These are phyloP conservation scores for Clohesyomyces aquaticus DNA, from an alignment of 495 filamentous ascomycete genomes.

Conservation along the genomic window DNA sequence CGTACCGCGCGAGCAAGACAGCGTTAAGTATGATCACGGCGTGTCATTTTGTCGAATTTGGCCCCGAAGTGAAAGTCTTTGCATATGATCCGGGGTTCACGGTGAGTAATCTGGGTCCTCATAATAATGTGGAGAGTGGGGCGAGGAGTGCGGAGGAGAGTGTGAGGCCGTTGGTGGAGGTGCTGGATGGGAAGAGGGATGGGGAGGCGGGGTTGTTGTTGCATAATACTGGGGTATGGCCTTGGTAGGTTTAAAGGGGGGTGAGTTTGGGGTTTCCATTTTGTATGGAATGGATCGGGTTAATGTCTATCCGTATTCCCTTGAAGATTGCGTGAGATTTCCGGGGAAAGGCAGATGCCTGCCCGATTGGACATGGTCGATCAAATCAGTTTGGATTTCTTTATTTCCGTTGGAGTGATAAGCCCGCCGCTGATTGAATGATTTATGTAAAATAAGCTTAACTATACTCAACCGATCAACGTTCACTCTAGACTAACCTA, in stretches of 20 bases:
- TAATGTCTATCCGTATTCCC: no score
- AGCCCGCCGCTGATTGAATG: no score
- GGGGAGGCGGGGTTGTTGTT: slow-evolving; percentile 47
- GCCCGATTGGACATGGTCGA: no score
- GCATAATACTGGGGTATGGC: slow-evolving; percentile 35
- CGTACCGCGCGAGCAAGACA: slow-evolving; percentile 43
- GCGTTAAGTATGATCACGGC: slow-evolving; percentile 43
- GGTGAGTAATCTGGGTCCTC: slow-evolving; percentile 45
- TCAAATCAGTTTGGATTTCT: no score
- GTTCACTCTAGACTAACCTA: no score
- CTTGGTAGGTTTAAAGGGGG: slow-evolving; percentile 20
- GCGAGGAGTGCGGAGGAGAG: slow-evolving; percentile 37
- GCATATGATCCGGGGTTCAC: slow-evolving; percentile 42
- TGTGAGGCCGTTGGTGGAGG: slow-evolving; percentile 38
- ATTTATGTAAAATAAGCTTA: no score
- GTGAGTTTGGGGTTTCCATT: no score
- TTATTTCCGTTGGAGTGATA: no score
- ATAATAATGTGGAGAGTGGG: slow-evolving; percentile 39
- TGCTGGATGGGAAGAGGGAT: slow-evolving; percentile 46
- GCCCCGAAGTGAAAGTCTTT: slow-evolving; percentile 42
- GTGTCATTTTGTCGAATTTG: slow-evolving; percentile 26
- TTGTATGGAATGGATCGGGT: no score
- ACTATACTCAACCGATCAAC: no score
- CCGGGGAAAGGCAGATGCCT: no score
- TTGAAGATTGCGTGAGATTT: no score